A percentile compares a stretch with the other conserved stretches of the same genome.
Evolutionary conservation across 2,329 filamentous ascomycete species (phyloP).

Genomic region (Talaromyces funiculosus): DNA sequence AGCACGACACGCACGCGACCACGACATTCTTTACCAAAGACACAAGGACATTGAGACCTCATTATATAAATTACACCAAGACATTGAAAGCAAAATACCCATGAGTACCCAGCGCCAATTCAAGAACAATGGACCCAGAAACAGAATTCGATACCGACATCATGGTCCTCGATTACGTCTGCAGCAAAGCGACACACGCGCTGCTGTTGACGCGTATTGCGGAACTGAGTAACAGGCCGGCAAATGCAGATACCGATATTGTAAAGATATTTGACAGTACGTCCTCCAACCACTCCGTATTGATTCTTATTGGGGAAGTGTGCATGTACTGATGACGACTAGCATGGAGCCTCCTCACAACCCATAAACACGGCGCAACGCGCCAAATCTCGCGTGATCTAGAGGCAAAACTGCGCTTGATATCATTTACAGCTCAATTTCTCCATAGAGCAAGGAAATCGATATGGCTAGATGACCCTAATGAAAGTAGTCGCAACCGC

Average conservation of each 20-base stretch:
- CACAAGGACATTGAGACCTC: background rate
- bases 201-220: conserved; percentile 33
- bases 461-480: background rate
- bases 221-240: conserved; percentile 6
- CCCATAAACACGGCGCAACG: conserved; percentile 31
- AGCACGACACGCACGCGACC: background rate
- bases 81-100: no score
- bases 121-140: conserved; percentile 22
- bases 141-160: conserved; percentile 46
- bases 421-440: conserved; percentile 45
- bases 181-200: conserved; percentile 42
- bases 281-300: conserved; percentile 6
- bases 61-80: background rate
- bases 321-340: background rate
- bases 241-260: conserved; percentile 19
- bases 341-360: conserved; percentile 44
- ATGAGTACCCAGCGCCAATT: no score
- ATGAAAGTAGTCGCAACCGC: no score
- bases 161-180: conserved; percentile 53
- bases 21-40: background rate
- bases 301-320: no score
- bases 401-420: conserved; percentile 44
- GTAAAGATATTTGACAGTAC: conserved; percentile 25
- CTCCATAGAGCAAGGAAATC: conserved; percentile 32
- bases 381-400: conserved; percentile 35